Evolutionary conservation across 768 basidiomycete genomes (phyloP), one percentile per base, ranked within the genome.

Genomic region (button mushroom (Agaricus bisporus)): DNA sequence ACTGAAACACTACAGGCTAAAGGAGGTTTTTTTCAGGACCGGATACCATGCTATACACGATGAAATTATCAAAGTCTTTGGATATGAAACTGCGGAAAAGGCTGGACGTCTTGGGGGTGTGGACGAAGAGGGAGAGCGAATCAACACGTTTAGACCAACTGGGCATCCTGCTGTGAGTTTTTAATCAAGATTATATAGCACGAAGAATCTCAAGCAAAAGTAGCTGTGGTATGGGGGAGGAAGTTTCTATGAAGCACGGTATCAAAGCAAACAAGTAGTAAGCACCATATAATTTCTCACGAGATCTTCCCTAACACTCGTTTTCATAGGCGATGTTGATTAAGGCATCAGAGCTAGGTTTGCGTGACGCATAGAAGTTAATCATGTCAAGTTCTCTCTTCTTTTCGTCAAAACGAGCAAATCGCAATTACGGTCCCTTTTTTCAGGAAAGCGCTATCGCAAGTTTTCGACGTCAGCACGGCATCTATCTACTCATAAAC

Each of bases 191-290:
- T n/a, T 8, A 15, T 49, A 2, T 17, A 39, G 22, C 4, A 26
- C 17, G 20, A 25, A 4, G 18, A 14, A 32, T 12, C 17, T 41
- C n/a, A 18, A 28, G 25, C 32, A 11, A 22, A 49, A 20, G 0
- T 35, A 75, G 74, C 62, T 75, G 0, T 75, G 74, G 74, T 75
- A 66, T 56, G 67, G 65, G 4, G 64, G 63, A 0, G 75, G 73
- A 1, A 72, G 72, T 47, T 73, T 73, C 49, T 51, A 41, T 8
- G 57, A 51, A 20, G 62, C 68, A 1, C 60, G 74, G 7, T 64
- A 65, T 54, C 59, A 52, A 38, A 72, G 73, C 12, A 75, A 73
- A 56, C 64, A 67, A 26, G 42, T 75, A 57, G 74, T 75, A 36
- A 47, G 66, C 53, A 32, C 14, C n/a, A n/a, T 25, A 1, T 15